Percentiles rank a stretch among this genome's conserved stretches.
phyloP scores from a whole-genome alignment of 192 early-diverging fungal species.

The Allomyces macrogynus region DNA sequence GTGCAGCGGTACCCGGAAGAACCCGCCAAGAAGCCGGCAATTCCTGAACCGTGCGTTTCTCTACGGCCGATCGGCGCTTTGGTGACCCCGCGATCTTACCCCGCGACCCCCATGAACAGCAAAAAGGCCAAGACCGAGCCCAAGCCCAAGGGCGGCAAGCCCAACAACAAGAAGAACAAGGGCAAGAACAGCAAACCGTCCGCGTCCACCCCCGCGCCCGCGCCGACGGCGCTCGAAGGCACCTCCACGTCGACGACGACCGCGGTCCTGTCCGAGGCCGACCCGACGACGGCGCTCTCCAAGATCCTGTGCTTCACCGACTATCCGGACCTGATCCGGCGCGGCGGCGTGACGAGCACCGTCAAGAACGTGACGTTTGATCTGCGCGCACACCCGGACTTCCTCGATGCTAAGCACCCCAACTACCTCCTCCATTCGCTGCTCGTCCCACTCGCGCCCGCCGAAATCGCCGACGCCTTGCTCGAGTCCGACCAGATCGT shows the following conservation, averaged over 20 bases:
- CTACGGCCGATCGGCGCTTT: no score
- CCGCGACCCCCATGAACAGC: no score
- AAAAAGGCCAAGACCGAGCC: no score
- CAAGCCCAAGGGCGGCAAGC: no score
- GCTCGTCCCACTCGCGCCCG: not conserved
- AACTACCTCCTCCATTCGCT: not conserved
- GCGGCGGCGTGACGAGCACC: slow-evolving; percentile 65
- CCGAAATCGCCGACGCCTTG: not conserved
- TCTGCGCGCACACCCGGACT: slow-evolving; percentile 81
- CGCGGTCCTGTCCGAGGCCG: slow-evolving; percentile 27
- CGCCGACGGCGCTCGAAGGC: no score
- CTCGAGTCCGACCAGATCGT: not conserved
- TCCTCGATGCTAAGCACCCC: slow-evolving; percentile 45
- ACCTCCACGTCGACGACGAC: not conserved
- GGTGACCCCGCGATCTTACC: no score
- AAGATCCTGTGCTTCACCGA: slow-evolving; percentile 74
- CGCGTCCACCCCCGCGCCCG: no score
- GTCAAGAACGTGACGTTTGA: slow-evolving; percentile 49
- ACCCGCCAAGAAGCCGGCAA: no score
- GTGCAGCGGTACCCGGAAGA: not conserved
- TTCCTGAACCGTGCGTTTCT: no score
- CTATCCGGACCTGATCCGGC: slow-evolving; percentile 60
- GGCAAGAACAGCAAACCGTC: not conserved
- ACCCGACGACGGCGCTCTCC: slow-evolving; percentile 48
- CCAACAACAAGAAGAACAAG: not conserved